Evolutionary conservation across 768 basidiomycete genomes (phyloP), one percentile per base, ranked within the genome.

Genomic region (Podaxis pistillaris): DNA sequence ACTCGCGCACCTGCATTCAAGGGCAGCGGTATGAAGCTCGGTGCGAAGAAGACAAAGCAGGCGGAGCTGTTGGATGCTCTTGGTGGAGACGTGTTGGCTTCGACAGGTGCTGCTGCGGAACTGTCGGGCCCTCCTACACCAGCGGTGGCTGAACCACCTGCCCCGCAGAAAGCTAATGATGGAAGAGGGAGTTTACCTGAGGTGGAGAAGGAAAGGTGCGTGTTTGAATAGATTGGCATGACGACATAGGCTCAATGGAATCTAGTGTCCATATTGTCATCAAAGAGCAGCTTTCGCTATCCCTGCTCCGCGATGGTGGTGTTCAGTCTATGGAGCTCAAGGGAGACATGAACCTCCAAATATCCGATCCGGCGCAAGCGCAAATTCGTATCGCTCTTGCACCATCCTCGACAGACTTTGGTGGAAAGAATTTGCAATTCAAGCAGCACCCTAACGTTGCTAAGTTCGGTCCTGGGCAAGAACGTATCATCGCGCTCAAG

Each of bases 381-480:
- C 88, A 90, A 64, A 75, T 97, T 70, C 85, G 84, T 54, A 79
- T 98, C 60, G 76, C 79, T 15, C 84, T 98, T 24, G 75, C 82
- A 0, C 75, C 85, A 0, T 75, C 85, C 17, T 74, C 83, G 13
- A 77, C 79, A 11, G 84, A 86, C 64, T 84, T 88, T 62, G 87
- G 82, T 60, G 84, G 83, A 55, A 78, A 79, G 60, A 87, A 83
- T 41, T 76, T 98, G 47, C 94, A 96, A 73, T 97, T 96, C 84
- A 98, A 98, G 76, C 94, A 97, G 68, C 97, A 98, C 69, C 96
- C 96, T 6, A 90, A 97, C 63, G 91, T 98, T 13, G 91, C 87
- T 63, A 96, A 94, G 76, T 93, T 96, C 64, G 79, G 78, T 0
- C 86, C 88, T 11, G 85, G 86, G 1, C 74, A 89, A 63, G 77